Base-by-base conservation (phyloP, 2,329 filamentous ascomycete genomes). In the Hypocreales sp. region DNA sequence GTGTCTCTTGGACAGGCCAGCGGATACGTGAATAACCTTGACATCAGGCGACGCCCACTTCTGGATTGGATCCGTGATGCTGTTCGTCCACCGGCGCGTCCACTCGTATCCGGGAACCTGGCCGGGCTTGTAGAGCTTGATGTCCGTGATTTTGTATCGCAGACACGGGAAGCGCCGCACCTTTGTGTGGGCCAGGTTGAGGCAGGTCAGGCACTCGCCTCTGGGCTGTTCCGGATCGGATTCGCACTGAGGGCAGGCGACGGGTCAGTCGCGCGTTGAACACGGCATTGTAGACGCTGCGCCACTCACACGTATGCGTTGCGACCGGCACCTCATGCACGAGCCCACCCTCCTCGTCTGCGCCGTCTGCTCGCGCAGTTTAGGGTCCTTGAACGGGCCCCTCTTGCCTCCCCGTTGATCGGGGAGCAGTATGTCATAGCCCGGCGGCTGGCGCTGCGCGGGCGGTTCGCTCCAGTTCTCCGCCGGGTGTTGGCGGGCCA, bases 321-420 rank as follows among this genome's bases (percentile, higher is more conserved):
- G 69, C 64, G 72, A 71, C 26, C 65, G 58, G 35, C 69, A 74
- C 24, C 68, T 56, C 31, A 73, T 63, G 38, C 69, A 74, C 13
- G 64, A 69, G 7, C 67, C 67, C 12, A 67, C 63, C 29, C 61
- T 64, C 32, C 69, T 56, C 3, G 67, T 72, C 30, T 61, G 53
- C 1, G 69, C 69, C 1, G 68, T 73, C 35, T 61, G 53, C 33
- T 66, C 55, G 15, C 67, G 58, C 17, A 61, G 52, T 8, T 48
- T 48, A n/a, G 55, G 50, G 27, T 66, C 61, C 32, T 58, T 64
- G 45, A 72, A 73, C 3, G 66, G 67, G 0, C 65, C 66, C 8
- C 67, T 44, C 33, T 53, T 55, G 8, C 50, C 51, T 21, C 41
- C 42, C 22, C 48, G 39, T 29, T 49, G 45, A 19, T 44, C 45